Conservation (phyloP, 108 stramenopile genomes). For the Nitzschia sp. region DNA sequence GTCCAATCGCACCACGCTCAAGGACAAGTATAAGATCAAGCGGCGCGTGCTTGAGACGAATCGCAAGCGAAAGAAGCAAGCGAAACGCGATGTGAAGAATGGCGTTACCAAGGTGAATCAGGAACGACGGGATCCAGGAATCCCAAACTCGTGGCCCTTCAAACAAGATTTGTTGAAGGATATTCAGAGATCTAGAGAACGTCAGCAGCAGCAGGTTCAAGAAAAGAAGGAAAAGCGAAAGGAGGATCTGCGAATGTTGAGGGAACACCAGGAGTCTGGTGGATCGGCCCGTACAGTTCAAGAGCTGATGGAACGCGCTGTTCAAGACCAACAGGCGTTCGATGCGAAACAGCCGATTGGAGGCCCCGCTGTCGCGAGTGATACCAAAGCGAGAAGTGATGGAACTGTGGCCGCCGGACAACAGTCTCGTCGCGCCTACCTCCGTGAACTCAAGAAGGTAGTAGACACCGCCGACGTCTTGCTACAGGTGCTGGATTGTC, state of each 20-base stretch:
- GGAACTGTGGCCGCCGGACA: conserved; percentile 57
- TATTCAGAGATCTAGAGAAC: conserved; percentile 76
- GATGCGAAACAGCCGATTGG: conserved; percentile 28
- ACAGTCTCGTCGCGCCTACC: conserved; percentile 82
- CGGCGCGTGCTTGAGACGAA: conserved; percentile 91
- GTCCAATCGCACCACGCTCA: conserved; percentile 94
- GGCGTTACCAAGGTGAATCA: conserved; percentile 62
- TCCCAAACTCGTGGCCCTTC: conserved; percentile 99
- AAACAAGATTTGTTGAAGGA: conserved; percentile 94
- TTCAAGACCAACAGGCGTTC: conserved; percentile 42
- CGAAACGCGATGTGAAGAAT: conserved; percentile 78
- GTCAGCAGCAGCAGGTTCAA: conserved; percentile 65
- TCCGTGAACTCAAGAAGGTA: conserved; percentile 93
- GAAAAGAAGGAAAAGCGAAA: conserved; percentile 73
- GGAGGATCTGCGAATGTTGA: conserved; percentile 35
- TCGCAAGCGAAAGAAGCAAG: conserved; percentile 90
- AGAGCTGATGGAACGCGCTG: conserved; percentile 56
- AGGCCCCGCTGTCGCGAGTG: not conserved
- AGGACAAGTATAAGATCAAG: conserved; percentile 98
- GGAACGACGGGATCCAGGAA: conserved; percentile 95
- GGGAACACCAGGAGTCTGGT: conserved; percentile 53
- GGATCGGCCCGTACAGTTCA: conserved; percentile 51
- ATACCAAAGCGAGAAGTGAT: conserved; percentile 20
- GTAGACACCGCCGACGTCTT: conserved; percentile 96
- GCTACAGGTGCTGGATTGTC: conserved; percentile 97